Base-by-base conservation (phyloP, 495 filamentous ascomycete species). In the Filosporella fistucella region DNA sequence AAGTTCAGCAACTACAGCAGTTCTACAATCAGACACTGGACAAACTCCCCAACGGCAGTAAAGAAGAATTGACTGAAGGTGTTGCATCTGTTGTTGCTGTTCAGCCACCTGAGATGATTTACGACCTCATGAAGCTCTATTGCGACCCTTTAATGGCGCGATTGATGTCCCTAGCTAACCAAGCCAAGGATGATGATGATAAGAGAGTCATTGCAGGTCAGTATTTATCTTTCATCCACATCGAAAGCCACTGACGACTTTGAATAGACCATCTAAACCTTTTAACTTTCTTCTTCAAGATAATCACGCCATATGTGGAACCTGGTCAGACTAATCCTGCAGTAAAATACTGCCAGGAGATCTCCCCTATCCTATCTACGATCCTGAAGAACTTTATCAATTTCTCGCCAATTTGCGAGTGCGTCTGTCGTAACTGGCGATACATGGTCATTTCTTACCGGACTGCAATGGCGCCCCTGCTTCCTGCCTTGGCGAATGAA, bases 381-480 rank as follows among this genome's bases (percentile, higher is more conserved):
- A 86, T 99, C 48, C 78, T 88, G 32, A 82, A 91, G 57, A 89
- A 81, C 64, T 97, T 96, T 64, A 78, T 85, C 48, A 69, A 78
- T 47, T 95, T 86, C 48, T 67, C 82, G 2, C 93, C 93, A 6
- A 94, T 99, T 45, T 82, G 91, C 52, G 93, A 99, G 70, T 79
- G 91, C 14, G 77, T 99, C 17, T 96, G 90, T 64, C 78, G 93
- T 39, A 96, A 88, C 70, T 99, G 89, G 88, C 78, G 93, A 50
- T 84, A 87, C 60, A 95, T 96, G 91, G 79, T 97, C 21, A 88
- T 96, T 46, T 95, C 89, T 1, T 97, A 96, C 65, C 78, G 94
- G 49, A 91, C 85, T 1, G 86, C 87, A 39, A 91, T 94, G 71
- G 77, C 83, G 17, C 88, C 91, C 18, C 70, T 99, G 2, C 73